Evolutionary conservation across 2,329 filamentous ascomycete genomes (phyloP), one percentile per base, ranked within the genome.

Genomic region (Macroventuria anomochaeta): DNA sequence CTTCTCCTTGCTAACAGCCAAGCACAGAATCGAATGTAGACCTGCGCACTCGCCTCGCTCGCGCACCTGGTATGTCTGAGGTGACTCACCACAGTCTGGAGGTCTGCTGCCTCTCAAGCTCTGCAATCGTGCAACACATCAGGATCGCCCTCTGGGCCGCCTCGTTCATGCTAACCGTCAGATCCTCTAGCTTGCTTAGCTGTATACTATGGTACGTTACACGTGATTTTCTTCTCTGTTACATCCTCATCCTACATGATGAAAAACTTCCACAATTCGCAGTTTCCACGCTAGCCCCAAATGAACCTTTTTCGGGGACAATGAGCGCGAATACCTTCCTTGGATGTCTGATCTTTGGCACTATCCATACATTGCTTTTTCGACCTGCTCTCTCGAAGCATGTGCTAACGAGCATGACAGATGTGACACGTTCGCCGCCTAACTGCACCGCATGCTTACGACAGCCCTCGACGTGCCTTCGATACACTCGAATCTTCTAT

Each of bases 201-300:
- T 36, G 29, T 28, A 13, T 28, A 6, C 10, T 32, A 17, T 48
- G 51, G 51, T 53, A 53, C 17, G 51, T 39, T 42, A 7, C n/a
- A 33, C 44, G 42, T 46, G 5, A 44, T 49, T 41, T 63, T 53
- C 58, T 55, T 53, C 44, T 44, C 44, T 12, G 48, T n/a, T 13
- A n/a, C 1, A 11, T 46, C 48, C 65, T 72, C 46, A 31, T 46
- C 43, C 67, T 69, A 56, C 49, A 86, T 89, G 87, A 90, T 89
- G 86, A 89, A 89, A 87, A 76, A 83, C 83, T 81, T 86, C 84
- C 81, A 80, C 84, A 81, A 90, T 91, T 92, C 88, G 88, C 88
- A 91, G 88, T 91, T 91, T 91, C 86, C 88, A 90, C 88, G 89
- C 81, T 86, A 89, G 86, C 83, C 83, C 82, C 82, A 77, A 71